These are phyloP conservation scores for Marasmius oreades DNA, from an alignment of 1,284 basidiomycete genomes.

Conservation along the genomic window DNA sequence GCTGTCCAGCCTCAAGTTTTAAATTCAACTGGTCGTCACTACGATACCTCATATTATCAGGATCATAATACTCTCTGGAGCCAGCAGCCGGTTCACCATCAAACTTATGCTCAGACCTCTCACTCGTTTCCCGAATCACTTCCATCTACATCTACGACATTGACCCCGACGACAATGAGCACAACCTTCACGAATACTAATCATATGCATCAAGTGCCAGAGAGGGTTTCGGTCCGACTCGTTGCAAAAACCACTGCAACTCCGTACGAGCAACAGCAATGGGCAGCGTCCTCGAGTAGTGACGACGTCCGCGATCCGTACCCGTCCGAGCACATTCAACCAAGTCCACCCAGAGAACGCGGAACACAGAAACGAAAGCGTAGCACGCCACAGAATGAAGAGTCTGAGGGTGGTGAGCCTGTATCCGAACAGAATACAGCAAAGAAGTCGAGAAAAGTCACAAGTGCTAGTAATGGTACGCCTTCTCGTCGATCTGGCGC, in stretches of 20 bases:
- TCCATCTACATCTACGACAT: neutral
- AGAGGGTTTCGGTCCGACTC: neutral
- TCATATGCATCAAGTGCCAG: neutral
- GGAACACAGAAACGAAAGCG: constrained; percentile 7
- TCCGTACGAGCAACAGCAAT: neutral
- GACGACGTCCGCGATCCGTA: constrained; percentile 1
- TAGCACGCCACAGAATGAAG: neutral
- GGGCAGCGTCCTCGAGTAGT: neutral
- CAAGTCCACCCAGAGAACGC: neutral
- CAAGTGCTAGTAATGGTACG: neutral
- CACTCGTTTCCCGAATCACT: neutral
- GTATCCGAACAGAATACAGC: constrained; percentile 2
- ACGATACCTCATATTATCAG: neutral
- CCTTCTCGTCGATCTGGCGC: neutral
- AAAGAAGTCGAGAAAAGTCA: constrained; percentile 6
- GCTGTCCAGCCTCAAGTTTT: constrained; percentile 21
- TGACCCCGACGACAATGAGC: neutral
- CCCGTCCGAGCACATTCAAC: neutral
- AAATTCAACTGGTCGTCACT: constrained; percentile 12
- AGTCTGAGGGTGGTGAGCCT: neutral
- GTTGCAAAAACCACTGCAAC: neutral
- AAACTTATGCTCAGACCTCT: neutral
- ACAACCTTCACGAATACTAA: neutral
- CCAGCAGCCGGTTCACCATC: neutral
- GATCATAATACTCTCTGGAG: neutral